These are phyloP conservation scores for Vigna radiata DNA, from an alignment of 306 rosid species.

Conservation along the genomic window DNA sequence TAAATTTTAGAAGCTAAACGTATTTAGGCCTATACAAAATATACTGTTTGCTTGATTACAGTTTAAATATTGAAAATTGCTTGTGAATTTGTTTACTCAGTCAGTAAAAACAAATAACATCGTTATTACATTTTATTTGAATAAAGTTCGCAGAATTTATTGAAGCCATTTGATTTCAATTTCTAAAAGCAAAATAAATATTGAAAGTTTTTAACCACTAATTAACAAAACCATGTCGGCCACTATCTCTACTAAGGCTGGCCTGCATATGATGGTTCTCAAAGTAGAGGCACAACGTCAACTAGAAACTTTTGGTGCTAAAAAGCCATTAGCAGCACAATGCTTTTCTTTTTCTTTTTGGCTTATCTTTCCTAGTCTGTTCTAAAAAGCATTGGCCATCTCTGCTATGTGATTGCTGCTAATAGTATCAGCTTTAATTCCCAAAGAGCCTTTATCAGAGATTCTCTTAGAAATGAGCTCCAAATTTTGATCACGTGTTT, in stretches of 20 bases:
- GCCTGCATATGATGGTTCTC: slow-evolving; percentile 6
- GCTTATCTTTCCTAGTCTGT: background rate
- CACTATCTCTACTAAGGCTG: background rate
- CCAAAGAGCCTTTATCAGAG: background rate
- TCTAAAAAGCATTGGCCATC: background rate
- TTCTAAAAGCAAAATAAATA: background rate
- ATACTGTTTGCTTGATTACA: no score
- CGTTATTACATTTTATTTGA: no score
- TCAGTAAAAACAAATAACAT: no score
- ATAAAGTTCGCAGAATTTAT: no score
- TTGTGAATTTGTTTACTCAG: no score
- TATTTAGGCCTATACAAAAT: no score
- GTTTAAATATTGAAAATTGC: no score
- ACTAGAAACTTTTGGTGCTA: background rate
- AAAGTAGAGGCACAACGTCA: background rate
- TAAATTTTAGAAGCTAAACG: no score
- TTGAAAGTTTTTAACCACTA: background rate
- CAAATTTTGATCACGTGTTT: background rate
- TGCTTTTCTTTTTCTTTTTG: background rate
- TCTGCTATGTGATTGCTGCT: background rate
- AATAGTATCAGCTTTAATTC: slow-evolving; percentile 25
- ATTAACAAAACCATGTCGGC: background rate
- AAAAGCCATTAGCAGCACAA: slow-evolving; percentile 20
- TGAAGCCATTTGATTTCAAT: background rate
- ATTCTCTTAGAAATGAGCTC: background rate